Conservation (phyloP, 202 grass and related monocot genomes). For the Brachypodium distachyon region DNA sequence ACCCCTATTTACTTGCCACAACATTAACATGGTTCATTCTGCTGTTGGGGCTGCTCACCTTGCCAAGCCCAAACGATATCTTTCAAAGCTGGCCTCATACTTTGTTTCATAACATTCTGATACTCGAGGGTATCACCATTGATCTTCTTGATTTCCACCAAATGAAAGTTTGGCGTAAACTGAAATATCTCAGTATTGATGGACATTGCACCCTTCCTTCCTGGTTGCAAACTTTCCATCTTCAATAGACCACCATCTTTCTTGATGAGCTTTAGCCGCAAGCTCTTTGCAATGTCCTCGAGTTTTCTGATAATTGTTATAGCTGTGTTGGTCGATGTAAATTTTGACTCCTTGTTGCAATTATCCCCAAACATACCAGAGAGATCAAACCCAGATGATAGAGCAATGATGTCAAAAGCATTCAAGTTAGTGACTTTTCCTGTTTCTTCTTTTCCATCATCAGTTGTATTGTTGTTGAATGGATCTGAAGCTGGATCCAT, state of each 20-base stretch:
- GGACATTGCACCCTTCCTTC: constrained; percentile 64
- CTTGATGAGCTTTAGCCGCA: constrained; percentile 56
- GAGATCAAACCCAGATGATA: constrained; percentile 83
- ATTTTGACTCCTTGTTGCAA: constrained; percentile 36
- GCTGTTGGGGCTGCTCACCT: constrained; percentile 37
- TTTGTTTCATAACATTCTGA: constrained; percentile 48
- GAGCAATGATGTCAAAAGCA: constrained; percentile 93
- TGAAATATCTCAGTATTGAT: constrained; percentile 67
- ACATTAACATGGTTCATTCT: not conserved
- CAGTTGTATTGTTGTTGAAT: not conserved
- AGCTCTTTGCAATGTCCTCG: constrained; percentile 53
- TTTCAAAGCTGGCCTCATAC: constrained; percentile 59
- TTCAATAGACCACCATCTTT: constrained; percentile 54
- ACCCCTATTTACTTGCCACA: not conserved
- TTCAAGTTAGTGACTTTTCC: constrained; percentile 55
- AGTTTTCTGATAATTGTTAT: constrained; percentile 52
- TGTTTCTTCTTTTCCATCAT: constrained; percentile 16
- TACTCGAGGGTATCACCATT: constrained; percentile 84
- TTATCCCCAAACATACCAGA: constrained; percentile 74
- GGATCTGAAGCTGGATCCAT: not conserved
- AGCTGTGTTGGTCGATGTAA: constrained; percentile 60
- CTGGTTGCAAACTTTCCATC: constrained; percentile 46
- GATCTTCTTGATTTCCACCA: constrained; percentile 76
- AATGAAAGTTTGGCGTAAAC: constrained; percentile 64
- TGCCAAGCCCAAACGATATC: constrained; percentile 95